Evolutionary conservation across 208 protist species (phyloP).

Genomic region (Trypanosoma lewisi): DNA sequence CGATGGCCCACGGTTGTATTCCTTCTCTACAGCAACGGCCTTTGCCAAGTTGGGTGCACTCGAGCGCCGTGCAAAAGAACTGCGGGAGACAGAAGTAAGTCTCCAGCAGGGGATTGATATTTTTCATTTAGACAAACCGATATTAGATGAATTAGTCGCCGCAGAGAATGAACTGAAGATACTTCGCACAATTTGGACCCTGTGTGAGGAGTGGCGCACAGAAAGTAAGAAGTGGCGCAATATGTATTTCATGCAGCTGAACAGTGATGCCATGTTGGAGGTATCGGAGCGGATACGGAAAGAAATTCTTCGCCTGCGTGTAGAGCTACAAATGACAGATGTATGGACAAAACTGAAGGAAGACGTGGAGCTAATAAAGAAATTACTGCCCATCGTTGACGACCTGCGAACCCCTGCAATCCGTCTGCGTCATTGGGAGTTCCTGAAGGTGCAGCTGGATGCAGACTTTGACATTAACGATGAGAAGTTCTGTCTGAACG

Average conservation of each 20-base stretch:
- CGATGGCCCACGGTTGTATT: constrained; percentile 77
- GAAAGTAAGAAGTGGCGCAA: constrained; percentile 86
- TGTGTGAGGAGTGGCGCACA: constrained; percentile 91
- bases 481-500: constrained; percentile 93
- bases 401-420: constrained; percentile 95
- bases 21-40: constrained; percentile 70
- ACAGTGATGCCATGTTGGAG: constrained; percentile 93
- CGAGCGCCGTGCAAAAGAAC: constrained; percentile 56
- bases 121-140: constrained; percentile 92
- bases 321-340: constrained; percentile 91
- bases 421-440: constrained; percentile 91
- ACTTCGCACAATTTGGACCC: constrained; percentile 90
- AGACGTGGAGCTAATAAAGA: constrained; percentile 95
- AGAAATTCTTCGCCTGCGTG: constrained; percentile 81
- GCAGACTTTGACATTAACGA: constrained; percentile 90
- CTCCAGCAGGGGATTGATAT: constrained; percentile 95
- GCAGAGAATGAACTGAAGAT: constrained; percentile 82
- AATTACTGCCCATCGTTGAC: constrained; percentile 94
- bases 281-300: constrained; percentile 79
- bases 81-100: constrained; percentile 64
- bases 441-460: constrained; percentile 92
- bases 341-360: constrained; percentile 93
- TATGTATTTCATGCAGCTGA: constrained; percentile 88
- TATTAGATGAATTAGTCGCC: constrained; percentile 88
- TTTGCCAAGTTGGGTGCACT: constrained; percentile 81